Evolutionary conservation across 1,284 basidiomycete species (phyloP), one percentile per base, ranked within the genome.

Genomic region (Cryptococcus neoformans): DNA sequence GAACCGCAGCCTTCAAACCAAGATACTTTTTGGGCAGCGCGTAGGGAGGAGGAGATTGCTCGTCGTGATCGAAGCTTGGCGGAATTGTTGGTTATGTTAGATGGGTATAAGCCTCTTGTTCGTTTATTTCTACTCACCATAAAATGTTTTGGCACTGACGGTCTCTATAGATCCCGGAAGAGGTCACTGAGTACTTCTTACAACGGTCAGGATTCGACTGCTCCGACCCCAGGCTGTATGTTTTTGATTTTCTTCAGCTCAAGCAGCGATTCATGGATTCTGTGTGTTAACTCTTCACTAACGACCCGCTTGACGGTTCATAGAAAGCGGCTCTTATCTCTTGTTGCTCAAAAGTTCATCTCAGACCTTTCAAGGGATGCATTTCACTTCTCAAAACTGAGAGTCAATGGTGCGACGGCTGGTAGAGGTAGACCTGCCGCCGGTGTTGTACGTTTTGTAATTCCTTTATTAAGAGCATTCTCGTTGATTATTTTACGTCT

Each of bases 281-380:
- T 46, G 9, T 21, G 21, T 21, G 21, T 21, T 21, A 21, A 21
- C 21, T 21, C 21, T 21, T 21, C 21, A 21, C 21, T 14, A 8
- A 28, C 17, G 12, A 47, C 45, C 12, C 12, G 44, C 44, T 45
- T 10, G 17, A 9, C 44, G 10, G 40, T 10, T 41, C 21, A 34
- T 45, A 95, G 92, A 61, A 97, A 96, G 79, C 87, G 95, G 5
- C 84, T 99, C 7, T 81, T 99, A 28, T 94, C 94, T 0, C 83
- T 99, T 36, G 94, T 96, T 1, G 92, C 95, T 0, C 96, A 99
- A 74, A 99, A 99, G 74, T 99, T 99, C 73, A 88, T 99, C 44
- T 90, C 92, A 10, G 96, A 99, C 75, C 95, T 99, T 62, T 90
- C 95, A 2, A 86, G 90, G 8, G 96, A 99, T 75, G 93, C 96